A percentile compares a stretch with the other conserved stretches of the same genome.
Evolutionary conservation across 2,329 filamentous ascomycete genomes (phyloP).

Genomic region (Ceratocystis colombiana): DNA sequence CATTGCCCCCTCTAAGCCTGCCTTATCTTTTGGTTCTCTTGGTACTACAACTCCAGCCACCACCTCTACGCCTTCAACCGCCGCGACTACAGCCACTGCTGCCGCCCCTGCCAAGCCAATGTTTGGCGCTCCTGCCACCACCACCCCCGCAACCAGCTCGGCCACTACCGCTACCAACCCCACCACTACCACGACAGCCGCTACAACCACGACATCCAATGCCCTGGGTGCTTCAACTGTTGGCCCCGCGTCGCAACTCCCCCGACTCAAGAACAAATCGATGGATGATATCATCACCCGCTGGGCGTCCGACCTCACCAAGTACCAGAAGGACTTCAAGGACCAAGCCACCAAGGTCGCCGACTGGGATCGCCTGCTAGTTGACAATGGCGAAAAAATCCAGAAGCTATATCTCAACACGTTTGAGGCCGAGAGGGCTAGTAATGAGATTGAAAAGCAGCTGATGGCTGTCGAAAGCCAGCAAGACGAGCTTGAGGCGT

Average conservation of each 20-base stretch:
- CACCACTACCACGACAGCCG: conserved; percentile 28
- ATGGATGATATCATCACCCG: conserved; percentile 98
- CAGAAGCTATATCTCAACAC: conserved; percentile 86
- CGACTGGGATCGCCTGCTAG: conserved; percentile 81
- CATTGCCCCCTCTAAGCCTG: conserved; percentile 15
- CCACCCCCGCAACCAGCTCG: conserved; percentile 26
- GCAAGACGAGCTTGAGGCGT: conserved; percentile 79
- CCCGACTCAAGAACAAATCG: conserved; percentile 91
- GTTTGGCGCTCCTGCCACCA: conserved; percentile 24
- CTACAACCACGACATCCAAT: conserved; percentile 33
- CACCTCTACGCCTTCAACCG: conserved; percentile 14
- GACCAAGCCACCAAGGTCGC: conserved; percentile 78
- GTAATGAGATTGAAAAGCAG: conserved; percentile 87
- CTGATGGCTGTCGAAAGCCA: conserved; percentile 81
- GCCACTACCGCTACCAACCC: conserved; percentile 14
- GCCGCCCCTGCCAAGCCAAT: conserved; percentile 18
- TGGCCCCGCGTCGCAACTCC: conserved; percentile 73
- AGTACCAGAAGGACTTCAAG: conserved; percentile 96
- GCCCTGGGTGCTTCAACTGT: conserved; percentile 61
- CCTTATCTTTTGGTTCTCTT: conserved; percentile 36
- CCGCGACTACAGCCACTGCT: conserved; percentile 14
- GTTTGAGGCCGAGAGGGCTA: conserved; percentile 86
- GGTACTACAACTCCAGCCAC: conserved; percentile 32
- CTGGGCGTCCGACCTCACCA: conserved; percentile 89
- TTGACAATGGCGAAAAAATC: conserved; percentile 91